phyloP scores from a whole-genome alignment of 2,329 filamentous ascomycete genomes.

The Fonsecaea pedrosoi region DNA sequence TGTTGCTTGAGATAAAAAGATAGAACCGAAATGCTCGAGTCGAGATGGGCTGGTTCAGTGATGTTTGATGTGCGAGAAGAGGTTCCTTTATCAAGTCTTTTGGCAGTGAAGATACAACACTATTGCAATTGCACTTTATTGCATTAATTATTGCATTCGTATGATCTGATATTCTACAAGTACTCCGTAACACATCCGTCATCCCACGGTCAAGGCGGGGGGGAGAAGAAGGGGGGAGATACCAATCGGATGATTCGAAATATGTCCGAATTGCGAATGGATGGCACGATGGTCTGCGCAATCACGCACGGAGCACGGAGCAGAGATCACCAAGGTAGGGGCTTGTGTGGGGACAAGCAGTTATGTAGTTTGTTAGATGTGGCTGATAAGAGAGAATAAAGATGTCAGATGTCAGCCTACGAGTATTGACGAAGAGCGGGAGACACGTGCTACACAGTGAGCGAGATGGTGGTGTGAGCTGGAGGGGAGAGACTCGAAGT shows the following conservation, averaged over 20 bases:
- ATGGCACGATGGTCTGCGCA: neutral
- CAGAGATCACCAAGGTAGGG: too few species aligned
- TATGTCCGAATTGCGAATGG: neutral
- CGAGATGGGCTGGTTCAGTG: too few species aligned
- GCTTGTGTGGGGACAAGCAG: too few species aligned
- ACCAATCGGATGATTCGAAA: constrained; percentile 1
- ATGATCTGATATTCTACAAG: neutral
- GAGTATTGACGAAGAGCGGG: too few species aligned
- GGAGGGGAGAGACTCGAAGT: neutral
- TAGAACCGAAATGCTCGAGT: too few species aligned
- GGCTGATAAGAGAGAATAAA: too few species aligned
- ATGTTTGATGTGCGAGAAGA: neutral
- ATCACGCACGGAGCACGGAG: neutral
- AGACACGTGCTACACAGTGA: neutral
- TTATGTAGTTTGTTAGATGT: neutral
- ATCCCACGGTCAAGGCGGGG: constrained; percentile 7
- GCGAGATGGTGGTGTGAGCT: neutral
- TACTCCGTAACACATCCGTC: neutral
- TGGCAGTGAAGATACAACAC: neutral
- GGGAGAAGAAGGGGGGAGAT: neutral
- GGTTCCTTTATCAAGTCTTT: neutral
- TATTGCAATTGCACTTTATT: too few species aligned
- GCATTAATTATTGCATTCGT: neutral
- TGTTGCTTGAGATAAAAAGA: too few species aligned
- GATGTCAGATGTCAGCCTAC: neutral